These are phyloP conservation scores for Pterocarpus macrocarpus DNA, from an alignment of 306 rosid species.

Conservation along the genomic window DNA sequence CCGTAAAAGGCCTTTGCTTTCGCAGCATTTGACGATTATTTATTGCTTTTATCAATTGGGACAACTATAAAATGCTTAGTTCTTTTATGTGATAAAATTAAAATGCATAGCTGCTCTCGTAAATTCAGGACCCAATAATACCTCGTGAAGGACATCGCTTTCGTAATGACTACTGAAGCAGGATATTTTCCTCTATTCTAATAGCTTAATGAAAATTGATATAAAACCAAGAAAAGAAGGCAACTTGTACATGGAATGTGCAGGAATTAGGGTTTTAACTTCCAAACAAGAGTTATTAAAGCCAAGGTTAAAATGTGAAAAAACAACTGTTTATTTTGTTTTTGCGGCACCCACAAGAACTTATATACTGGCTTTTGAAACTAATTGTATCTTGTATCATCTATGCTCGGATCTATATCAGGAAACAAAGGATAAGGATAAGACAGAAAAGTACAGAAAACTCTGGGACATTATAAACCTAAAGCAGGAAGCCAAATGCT, in stretches of 20 bases:
- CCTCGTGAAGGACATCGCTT: background rate
- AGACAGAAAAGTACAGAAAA: constrained; percentile 27
- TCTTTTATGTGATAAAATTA: too few species aligned
- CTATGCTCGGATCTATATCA: constrained; percentile 12
- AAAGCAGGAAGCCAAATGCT: background rate
- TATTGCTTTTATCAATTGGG: background rate
- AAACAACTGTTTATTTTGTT: background rate
- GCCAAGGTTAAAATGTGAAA: constrained; percentile 1
- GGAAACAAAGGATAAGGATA: background rate
- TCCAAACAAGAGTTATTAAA: constrained; percentile 6
- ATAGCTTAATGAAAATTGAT: background rate
- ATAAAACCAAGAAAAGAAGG: constrained; percentile 7
- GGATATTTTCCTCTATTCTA: background rate
- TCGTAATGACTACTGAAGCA: background rate
- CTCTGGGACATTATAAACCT: background rate
- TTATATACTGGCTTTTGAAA: background rate
- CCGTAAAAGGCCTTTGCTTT: constrained; percentile 20
- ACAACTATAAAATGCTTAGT: background rate
- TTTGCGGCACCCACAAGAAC: constrained; percentile 11
- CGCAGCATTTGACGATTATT: background rate
- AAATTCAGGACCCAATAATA: background rate
- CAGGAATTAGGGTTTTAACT: constrained; percentile 46
- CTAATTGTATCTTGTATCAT: background rate
- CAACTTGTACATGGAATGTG: constrained; percentile 7
- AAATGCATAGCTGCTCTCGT: background rate